Base-by-base conservation (phyloP, 768 basidiomycete species). In the Coprinopsis strossmayeri region DNA sequence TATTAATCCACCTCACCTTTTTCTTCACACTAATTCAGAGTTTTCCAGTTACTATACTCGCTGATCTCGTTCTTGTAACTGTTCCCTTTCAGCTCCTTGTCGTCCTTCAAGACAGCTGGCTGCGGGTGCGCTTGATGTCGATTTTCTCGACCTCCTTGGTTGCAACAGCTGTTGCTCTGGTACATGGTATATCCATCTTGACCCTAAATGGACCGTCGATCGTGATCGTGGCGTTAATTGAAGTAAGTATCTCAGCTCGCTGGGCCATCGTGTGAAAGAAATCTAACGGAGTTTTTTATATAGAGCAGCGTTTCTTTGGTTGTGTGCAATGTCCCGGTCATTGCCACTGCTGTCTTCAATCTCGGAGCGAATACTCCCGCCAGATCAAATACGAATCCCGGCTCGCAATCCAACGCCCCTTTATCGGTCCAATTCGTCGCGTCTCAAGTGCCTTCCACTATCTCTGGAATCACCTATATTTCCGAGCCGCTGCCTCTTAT, bases 121-220 rank as follows among this genome's bases (percentile, higher is more conserved):
- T 78, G 1, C 69, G 72, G 3, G 58, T 64, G 1, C 69, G 69
- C n/a, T 62, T 74, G 32, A 65, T 73, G 51, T 56, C 77, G 45
- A 74, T 78, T 42, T 79, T 81, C 59, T 78, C 78, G 9, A 69
- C 79, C 9, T 76, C 76, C 44, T 46, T 78, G 48, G 59, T 72
- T 44, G 78, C 76, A 4, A 78, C 71, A 5, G 55, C 72, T 30
- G 69, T 69, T n/a, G 70, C 71, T 2, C 55, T 72, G n/a, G 69
- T 77, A 2, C 77, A 78, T 40, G 72, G 71, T 0, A 57, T 63
- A 24, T 67, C 70, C 53, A 70, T 79, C 45, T 59, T 71, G 18
- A 54, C 40, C 1, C 51, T 55, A 9, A 61, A 62, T 18, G 64
- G 62, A 2, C 52, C 53, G 5, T 54, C 59, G 38, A 63, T 67